Evolutionary conservation across 371 early-diverging fungal species (phyloP), one percentile per base, ranked within the genome.

Genomic region (Lichtheimia hyalospora): DNA sequence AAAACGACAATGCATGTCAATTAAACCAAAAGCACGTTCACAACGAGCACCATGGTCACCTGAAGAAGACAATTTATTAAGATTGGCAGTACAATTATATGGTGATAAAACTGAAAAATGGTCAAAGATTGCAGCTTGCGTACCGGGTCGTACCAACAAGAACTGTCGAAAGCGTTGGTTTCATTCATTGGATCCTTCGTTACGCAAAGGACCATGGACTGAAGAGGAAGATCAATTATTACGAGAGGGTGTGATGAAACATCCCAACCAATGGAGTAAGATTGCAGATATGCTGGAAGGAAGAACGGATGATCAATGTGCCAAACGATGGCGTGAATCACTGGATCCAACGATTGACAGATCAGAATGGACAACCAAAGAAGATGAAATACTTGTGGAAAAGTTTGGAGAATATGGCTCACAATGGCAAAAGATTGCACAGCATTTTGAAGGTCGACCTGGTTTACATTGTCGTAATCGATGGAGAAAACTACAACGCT

Each of bases 161-260:
- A 87, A 89, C 58, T 92, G 92, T 59, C 74, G 92, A 44, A 90
- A 92, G 66, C 68, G 92, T 5, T 92, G 92, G 92, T 89, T 89
- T 59, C 90, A 90, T 56, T 90, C 91, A 3, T 74, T 92, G 3
- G 91, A 92, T 58, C 92, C 92, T 4, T 81, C 84, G 2, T 61
- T 92, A 49, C 81, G 85, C 49, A 90, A 91, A 60, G 92, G 92
- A 4, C 81, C 89, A 5, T 93, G 93, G 93, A 89, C 91, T 3
- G 76, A 78, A 40, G 88, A 90, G 44, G 93, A 93, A 48, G 92
- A 92, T 59, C 78, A 79, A 5, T 51, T 89, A 56, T 69, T 93
- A 44, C 71, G 86, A 34, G 81, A 87, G 62, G 89, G 89, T 5
- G 89, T 91, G 7, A 73, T 76, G 54, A 82, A 81, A 50, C 84